These are phyloP conservation scores for Penicillium ucsense DNA, from an alignment of 495 filamentous ascomycete species.

Conservation along the genomic window DNA sequence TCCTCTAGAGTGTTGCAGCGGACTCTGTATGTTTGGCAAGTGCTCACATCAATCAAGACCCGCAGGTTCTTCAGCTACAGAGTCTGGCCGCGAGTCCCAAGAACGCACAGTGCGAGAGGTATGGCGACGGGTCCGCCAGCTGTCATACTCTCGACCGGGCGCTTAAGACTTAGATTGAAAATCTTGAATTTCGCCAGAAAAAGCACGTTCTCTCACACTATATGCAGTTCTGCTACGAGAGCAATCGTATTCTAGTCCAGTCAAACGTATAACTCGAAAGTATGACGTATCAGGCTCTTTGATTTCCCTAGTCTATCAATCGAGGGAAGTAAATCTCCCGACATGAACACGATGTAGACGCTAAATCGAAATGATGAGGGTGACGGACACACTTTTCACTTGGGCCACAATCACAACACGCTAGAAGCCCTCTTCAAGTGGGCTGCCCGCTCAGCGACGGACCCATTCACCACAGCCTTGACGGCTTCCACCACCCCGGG, in stretches of 20 bases:
- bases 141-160: constrained; percentile 53
- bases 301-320: too few species aligned
- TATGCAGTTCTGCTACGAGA: too few species aligned
- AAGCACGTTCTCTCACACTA: too few species aligned
- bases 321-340: too few species aligned
- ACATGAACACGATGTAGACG: too few species aligned
- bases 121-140: constrained; percentile 50
- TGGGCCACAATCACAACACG: neutral
- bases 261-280: too few species aligned
- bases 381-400: too few species aligned
- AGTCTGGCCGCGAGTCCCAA: constrained; percentile 52
- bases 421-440: constrained; percentile 16
- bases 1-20: too few species aligned
- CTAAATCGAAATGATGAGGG: too few species aligned
- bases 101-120: constrained; percentile 58
- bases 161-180: constrained; percentile 7
- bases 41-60: constrained; percentile 30
- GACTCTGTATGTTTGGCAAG: neutral
- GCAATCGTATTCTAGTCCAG: too few species aligned
- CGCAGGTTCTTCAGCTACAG: constrained; percentile 47
- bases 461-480: constrained; percentile 39
- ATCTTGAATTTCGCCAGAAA: too few species aligned
- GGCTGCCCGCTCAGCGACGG: constrained; percentile 21
- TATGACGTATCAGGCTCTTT: too few species aligned
- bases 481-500: constrained; percentile 41